Evolutionary conservation across 2,329 filamentous ascomycete species (phyloP), one percentile per base, ranked within the genome.

Genomic region (Cryphonectria nitschkei): DNA sequence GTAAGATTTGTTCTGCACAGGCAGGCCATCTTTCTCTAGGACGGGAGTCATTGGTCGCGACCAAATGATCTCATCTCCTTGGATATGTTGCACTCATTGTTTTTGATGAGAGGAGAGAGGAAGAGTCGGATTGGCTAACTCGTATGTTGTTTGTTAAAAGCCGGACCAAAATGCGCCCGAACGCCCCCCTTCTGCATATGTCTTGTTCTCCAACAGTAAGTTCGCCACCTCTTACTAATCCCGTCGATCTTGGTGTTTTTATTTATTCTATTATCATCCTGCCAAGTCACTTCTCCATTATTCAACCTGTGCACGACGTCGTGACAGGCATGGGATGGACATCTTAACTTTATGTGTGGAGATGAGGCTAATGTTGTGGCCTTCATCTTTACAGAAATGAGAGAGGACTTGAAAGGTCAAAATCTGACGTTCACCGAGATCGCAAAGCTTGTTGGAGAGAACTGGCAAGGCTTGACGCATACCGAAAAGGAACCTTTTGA

Each of bases 121-220:
- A 50, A 39, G 16, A 37, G 13, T 26, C 54, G 56, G 37, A 9
- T 39, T 39, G 37, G 62, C 71, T 73, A 56, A 71, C 54, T 26
- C 13, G 3, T 50, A 11, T 7, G 60, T 52, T 43, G 22, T 13
- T 13, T 50, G 7, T 26, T 52, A 61, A 11, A 50, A 93, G 89
- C 85, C 92, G 3, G 93, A 96, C 75, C 91, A 94, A 71, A 89
- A 93, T 81, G 93, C 93, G 0, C 93, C 93, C 1, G 92, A 95
- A 77, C 86, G 93, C 34, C 92, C 93, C 1, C 92, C 92, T 0
- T 95, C 93, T 5, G 93, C 93, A 65, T 95, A 95, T 81, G 93
- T 95, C 16, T 87, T 95, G 22, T 96, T 96, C 77, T 95, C 93
- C 0, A 95, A 95, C 76, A 93, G 91, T 93, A 80, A 83, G 90